A percentile compares a stretch with the other conserved stretches of the same genome.
phyloP scores from a whole-genome alignment of 257 asterid genomes.

The Leonotis leonurus region DNA sequence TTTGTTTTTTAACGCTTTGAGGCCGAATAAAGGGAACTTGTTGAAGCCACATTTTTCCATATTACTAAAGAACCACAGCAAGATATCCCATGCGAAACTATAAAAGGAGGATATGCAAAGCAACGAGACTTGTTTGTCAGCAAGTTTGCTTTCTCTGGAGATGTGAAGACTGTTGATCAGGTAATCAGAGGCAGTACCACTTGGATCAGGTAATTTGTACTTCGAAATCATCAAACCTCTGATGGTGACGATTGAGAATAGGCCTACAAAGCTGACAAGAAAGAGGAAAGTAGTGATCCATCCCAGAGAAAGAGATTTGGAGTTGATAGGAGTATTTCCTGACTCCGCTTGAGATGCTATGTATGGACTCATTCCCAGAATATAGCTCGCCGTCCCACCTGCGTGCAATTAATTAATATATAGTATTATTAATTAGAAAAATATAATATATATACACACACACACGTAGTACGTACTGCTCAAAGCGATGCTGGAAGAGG shows the following conservation, averaged over 20 bases:
- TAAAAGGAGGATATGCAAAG: constrained; percentile 50
- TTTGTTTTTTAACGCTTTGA: constrained; percentile 37
- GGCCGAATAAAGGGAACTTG: constrained; percentile 70
- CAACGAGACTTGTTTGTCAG: constrained; percentile 55
- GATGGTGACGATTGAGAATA: constrained; percentile 68
- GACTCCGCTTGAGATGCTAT: constrained; percentile 45
- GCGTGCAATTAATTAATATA: no score
- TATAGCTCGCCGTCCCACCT: constrained; percentile 81
- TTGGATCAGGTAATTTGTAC: constrained; percentile 76
- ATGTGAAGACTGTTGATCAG: constrained; percentile 88
- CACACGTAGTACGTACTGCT: constrained; percentile 44
- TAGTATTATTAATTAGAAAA: no score
- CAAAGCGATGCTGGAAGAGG: constrained; percentile 77
- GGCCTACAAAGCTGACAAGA: constrained; percentile 66
- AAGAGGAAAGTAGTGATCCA: constrained; percentile 63
- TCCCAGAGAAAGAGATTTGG: constrained; percentile 41
- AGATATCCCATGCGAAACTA: constrained; percentile 49
- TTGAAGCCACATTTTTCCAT: constrained; percentile 63
- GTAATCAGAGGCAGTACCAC: constrained; percentile 85
- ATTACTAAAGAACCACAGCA: constrained; percentile 63
- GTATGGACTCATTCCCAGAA: constrained; percentile 54
- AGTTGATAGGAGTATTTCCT: constrained; percentile 43
- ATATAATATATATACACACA: no score
- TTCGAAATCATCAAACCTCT: constrained; percentile 79
- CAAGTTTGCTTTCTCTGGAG: constrained; percentile 68